phyloP scores from a whole-genome alignment of 1,284 basidiomycete genomes.

The Apiotrichum gamsii region DNA sequence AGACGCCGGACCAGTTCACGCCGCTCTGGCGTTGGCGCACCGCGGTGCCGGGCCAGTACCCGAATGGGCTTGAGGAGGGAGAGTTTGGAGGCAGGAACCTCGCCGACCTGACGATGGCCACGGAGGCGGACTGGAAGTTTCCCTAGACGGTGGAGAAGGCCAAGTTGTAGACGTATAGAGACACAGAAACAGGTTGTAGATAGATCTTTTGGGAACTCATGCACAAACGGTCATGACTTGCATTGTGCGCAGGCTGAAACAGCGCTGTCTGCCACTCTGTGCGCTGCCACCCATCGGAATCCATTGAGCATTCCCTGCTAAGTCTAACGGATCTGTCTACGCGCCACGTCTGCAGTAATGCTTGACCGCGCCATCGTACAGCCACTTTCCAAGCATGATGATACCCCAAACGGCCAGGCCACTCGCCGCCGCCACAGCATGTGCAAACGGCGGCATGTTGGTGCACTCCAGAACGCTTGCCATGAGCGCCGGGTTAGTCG shows the following conservation, averaged over 20 bases:
- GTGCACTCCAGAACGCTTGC: constrained; percentile 32
- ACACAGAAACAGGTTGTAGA: no score
- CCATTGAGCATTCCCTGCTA: no score
- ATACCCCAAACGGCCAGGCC: constrained; percentile 24
- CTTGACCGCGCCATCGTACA: constrained; percentile 18
- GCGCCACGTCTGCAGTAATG: no score
- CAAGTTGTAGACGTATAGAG: no score
- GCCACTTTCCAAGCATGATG: constrained; percentile 22
- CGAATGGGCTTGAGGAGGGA: constrained; percentile 27
- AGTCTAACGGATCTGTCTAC: no score
- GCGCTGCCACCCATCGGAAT: no score
- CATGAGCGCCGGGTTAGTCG: constrained; percentile 16
- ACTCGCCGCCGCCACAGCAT: constrained; percentile 21
- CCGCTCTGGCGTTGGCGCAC: constrained; percentile 20
- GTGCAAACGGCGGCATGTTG: constrained; percentile 29
- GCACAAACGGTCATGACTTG: no score
- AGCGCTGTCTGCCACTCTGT: no score
- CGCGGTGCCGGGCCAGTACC: constrained; percentile 10
- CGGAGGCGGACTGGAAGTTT: background rate
- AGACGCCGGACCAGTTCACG: constrained; percentile 23
- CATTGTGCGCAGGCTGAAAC: no score
- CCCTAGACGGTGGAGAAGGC: no score
- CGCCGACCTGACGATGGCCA: constrained; percentile 10
- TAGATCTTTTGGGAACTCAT: no score
- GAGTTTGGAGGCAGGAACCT: constrained; percentile 14